These are phyloP conservation scores for Sesbania bispinosa DNA, from an alignment of 306 rosid genomes.

Conservation along the genomic window DNA sequence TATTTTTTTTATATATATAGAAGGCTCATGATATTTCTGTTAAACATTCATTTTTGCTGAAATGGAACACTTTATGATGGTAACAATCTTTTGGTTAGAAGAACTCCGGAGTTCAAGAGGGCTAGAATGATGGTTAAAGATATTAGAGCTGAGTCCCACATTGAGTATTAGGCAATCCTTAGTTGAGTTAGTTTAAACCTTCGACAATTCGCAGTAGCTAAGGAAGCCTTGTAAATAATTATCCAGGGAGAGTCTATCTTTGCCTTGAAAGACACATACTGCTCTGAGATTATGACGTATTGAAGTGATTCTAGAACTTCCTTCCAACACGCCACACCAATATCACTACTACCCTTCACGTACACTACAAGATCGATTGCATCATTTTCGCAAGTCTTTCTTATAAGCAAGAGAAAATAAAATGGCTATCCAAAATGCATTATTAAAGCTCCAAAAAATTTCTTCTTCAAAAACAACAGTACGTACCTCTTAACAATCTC, in stretches of 20 bases:
- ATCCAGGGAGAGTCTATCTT: not conserved
- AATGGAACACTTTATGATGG: too few relatives aligned
- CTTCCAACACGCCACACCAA: not conserved
- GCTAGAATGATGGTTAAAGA: too few relatives aligned
- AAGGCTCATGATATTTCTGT: too few relatives aligned
- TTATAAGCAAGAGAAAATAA: slow-evolving; percentile 41
- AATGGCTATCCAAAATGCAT: not conserved
- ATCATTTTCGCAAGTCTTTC: slow-evolving; percentile 21
- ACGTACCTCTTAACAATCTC: not conserved
- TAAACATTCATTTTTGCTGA: too few relatives aligned
- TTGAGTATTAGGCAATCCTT: too few relatives aligned
- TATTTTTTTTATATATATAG: too few relatives aligned
- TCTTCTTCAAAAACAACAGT: not conserved
- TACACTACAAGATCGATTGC: slow-evolving; percentile 40
- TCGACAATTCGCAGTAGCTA: too few relatives aligned
- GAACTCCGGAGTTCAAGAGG: too few relatives aligned
- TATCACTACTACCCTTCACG: slow-evolving; percentile 39
- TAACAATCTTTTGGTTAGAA: too few relatives aligned
- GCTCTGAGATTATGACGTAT: not conserved
- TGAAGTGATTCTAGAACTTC: not conserved
- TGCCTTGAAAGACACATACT: not conserved
- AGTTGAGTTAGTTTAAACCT: too few relatives aligned
- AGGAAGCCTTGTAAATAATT: not conserved
- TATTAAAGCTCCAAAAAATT: not conserved
- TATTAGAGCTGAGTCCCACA: too few relatives aligned